Evolutionary conservation across 805 yeast genomes (phyloP).

Genomic region (Danielia oregonensis): DNA sequence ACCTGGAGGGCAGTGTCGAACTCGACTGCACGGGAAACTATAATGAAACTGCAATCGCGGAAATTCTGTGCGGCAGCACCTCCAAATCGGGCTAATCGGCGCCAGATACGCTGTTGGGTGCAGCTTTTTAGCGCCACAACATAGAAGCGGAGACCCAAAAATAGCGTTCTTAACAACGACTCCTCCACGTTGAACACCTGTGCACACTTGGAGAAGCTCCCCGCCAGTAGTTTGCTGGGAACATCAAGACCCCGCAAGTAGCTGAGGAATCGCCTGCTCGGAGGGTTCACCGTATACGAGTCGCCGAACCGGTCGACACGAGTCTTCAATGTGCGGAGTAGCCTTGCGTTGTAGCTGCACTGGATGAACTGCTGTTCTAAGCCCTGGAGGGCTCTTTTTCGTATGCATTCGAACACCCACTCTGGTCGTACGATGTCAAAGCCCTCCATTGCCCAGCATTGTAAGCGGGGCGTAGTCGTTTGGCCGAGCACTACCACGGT

Average conservation of each 20-base stretch:
- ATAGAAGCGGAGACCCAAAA: background rate
- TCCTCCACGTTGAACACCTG: background rate
- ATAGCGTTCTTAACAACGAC: background rate
- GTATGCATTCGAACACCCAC: constrained; percentile 72
- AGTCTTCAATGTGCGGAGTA: constrained; percentile 4
- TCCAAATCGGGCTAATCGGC: background rate
- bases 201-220: background rate
- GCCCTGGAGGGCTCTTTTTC: constrained; percentile 36
- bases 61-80: background rate
- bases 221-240: constrained; percentile 1
- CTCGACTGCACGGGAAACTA: background rate
- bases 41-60: background rate
- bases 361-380: constrained; percentile 62
- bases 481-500: constrained; percentile 24
- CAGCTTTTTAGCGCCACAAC: background rate
- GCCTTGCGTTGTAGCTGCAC: constrained; percentile 26
- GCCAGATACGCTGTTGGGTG: background rate
- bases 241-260: constrained; percentile 4
- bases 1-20: constrained; percentile 1
- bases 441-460: constrained; percentile 33
- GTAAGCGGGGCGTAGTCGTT: constrained; percentile 23
- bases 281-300: constrained; percentile 42
- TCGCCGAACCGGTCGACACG: constrained; percentile 56
- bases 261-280: background rate
- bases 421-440: constrained; percentile 60